Evolutionary conservation across 2,329 filamentous ascomycete genomes (phyloP).

Genomic region (Mariannaea sp.): DNA sequence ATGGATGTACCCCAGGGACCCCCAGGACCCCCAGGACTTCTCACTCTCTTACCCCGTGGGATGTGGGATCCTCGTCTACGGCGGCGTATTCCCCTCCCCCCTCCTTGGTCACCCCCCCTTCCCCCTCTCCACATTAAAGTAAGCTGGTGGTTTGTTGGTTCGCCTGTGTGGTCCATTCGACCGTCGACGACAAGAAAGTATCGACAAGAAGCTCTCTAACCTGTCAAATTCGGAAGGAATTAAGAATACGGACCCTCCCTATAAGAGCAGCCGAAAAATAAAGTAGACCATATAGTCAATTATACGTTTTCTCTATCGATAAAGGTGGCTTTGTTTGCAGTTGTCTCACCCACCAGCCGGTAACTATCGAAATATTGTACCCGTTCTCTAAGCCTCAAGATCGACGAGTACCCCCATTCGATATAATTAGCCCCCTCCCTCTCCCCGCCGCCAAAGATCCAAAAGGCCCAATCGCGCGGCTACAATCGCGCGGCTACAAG

Average conservation of each 20-base stretch:
- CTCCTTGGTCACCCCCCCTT: conserved; percentile 11
- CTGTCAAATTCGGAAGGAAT: neutral
- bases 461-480: neutral
- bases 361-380: neutral
- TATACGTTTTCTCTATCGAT: too few species aligned
- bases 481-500: too few species aligned
- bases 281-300: too few species aligned
- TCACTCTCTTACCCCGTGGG: conserved; percentile 5
- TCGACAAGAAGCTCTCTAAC: neutral
- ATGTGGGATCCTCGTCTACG: conserved; percentile 5
- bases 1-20: conserved; percentile 14
- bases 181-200: neutral
- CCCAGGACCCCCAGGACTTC: neutral
- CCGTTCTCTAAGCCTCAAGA: neutral
- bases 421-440: conserved; percentile 10
- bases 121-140: neutral
- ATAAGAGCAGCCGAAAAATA: too few species aligned
- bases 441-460: neutral
- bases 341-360: too few species aligned
- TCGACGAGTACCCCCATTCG: conserved; percentile 2
- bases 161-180: too few species aligned
- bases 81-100: conserved; percentile 17
- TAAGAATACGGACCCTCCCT: too few species aligned
- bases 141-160: neutral
- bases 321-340: too few species aligned